Conservation (phyloP, 2,329 filamentous ascomycete species). For the Botrytis byssoidea region DNA sequence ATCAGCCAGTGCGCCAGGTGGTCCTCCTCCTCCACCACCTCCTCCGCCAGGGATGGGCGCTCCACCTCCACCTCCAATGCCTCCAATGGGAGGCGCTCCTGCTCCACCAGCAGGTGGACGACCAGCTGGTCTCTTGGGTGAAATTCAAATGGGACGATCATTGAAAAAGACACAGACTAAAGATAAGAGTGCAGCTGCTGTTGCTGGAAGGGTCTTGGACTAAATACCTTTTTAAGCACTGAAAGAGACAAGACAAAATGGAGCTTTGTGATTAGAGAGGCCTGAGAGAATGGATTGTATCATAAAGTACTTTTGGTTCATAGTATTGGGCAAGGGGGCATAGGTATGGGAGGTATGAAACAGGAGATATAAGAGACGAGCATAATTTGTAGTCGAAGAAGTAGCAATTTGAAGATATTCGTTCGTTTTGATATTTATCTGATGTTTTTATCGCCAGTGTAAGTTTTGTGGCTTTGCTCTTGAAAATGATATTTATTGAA, state of each 20-base stretch:
- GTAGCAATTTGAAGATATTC: slow-evolving; percentile 11
- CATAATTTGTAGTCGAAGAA: slow-evolving; percentile 8
- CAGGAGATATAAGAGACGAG: not conserved
- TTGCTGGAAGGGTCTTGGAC: slow-evolving; percentile 71
- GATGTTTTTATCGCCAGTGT: not conserved
- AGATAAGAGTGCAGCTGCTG: slow-evolving; percentile 71
- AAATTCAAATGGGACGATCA: slow-evolving; percentile 77
- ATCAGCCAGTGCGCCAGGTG: slow-evolving; percentile 44
- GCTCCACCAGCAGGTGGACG: slow-evolving; percentile 41
- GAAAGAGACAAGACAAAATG: not conserved
- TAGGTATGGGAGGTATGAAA: not conserved
- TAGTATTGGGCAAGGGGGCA: not conserved
- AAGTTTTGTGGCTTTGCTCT: not conserved
- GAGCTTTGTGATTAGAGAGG: not conserved
- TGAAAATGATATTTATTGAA: not conserved
- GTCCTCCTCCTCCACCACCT: slow-evolving; percentile 39
- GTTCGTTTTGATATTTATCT: not conserved
- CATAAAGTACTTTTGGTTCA: not conserved
- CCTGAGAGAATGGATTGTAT: slow-evolving; percentile 3
- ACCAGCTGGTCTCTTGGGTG: slow-evolving; percentile 67
- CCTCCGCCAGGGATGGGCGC: slow-evolving; percentile 37
- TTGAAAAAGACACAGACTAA: slow-evolving; percentile 88
- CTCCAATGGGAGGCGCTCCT: slow-evolving; percentile 37
- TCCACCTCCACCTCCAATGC: slow-evolving; percentile 44
- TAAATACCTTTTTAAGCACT: slow-evolving; percentile 11